A percentile compares a stretch with the other conserved stretches of the same genome.
Conservation (phyloP, 345 rosid species). For the Eucalyptus marginata region DNA sequence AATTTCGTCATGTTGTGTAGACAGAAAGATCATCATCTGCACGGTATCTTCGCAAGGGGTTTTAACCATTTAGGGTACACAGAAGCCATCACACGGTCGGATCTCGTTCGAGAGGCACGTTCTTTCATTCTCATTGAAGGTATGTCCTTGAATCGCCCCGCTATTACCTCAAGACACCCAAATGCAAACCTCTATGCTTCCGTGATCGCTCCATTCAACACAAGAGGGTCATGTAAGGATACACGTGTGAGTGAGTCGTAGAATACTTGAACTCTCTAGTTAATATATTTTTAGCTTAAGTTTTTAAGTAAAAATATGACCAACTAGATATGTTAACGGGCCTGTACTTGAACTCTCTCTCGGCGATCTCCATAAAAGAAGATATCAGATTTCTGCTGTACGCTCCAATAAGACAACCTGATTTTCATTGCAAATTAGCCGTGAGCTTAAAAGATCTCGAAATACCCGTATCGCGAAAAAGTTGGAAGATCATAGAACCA, state of each 20-base stretch:
- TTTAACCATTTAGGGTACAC: background rate
- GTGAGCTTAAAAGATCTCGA: background rate
- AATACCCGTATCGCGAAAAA: background rate
- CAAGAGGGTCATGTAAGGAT: too few species aligned
- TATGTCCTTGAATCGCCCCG: background rate
- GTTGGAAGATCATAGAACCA: background rate
- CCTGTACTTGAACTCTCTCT: too few species aligned
- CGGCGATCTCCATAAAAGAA: rapidly evolving
- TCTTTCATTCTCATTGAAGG: background rate
- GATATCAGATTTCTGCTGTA: rapidly evolving
- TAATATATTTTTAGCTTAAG: too few species aligned
- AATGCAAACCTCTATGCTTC: background rate
- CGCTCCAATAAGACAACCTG: rapidly evolving
- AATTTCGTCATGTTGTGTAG: background rate
- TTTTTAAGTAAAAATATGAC: rapidly evolving
- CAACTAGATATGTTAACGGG: too few species aligned
- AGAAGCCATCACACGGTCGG: background rate
- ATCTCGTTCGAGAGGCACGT: background rate
- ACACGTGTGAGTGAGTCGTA: too few species aligned
- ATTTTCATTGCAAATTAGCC: background rate
- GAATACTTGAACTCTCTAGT: too few species aligned
- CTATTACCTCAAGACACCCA: background rate
- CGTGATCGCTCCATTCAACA: background rate
- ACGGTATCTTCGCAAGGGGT: background rate
- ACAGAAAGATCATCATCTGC: background rate